Evolutionary conservation across 1,284 basidiomycete genomes (phyloP), one percentile per base, ranked within the genome.

Genomic region (Puccinia horiana): DNA sequence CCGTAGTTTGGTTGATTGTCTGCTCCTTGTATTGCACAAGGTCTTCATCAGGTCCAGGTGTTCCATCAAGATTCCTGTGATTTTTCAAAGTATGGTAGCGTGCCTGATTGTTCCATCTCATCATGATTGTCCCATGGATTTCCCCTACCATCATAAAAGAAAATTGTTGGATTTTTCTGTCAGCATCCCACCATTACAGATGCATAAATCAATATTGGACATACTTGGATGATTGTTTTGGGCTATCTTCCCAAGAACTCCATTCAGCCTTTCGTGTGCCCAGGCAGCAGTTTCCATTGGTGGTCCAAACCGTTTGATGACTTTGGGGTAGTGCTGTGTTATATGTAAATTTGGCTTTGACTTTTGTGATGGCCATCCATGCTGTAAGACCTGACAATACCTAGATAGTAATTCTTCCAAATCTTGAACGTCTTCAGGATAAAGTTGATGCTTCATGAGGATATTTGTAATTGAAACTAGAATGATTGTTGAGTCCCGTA

Each of bases 251-350:
- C 72, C 44, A 49, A 74, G 52, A 11, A 52, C 35, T 20, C 72
- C 47, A 56, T 74, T 74, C 72, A 74, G 16, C 5, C 49, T 18
- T 29, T 72, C 70, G 3, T 72, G 47, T 9, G 70, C 70, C 70
- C 70, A 72, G 8, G 35, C 20, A 40, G 63, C 32, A 67, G 63
- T 67, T 4, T 29, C 20, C 16, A 32, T 74, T 8, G 72, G 52
- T 23, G 72, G 49, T 11, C 72, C 26, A 6, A 74, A 56, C 26
- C 52, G 14, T 29, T 74, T 47, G 42, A 74, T 74, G 47, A 74
- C 42, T 37, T 74, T 20, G 2, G 72, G 47, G 16, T 52, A 74
- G 54, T 74, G 72, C 47, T 74, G 72, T 32, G 26, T 54, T 5
- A 74, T 6, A 54, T 74, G 72, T 32, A 74, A n/a, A n/a, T 74